Evolutionary conservation across 805 yeast genomes (phyloP).

Genomic region (Metschnikowia rubicola): DNA sequence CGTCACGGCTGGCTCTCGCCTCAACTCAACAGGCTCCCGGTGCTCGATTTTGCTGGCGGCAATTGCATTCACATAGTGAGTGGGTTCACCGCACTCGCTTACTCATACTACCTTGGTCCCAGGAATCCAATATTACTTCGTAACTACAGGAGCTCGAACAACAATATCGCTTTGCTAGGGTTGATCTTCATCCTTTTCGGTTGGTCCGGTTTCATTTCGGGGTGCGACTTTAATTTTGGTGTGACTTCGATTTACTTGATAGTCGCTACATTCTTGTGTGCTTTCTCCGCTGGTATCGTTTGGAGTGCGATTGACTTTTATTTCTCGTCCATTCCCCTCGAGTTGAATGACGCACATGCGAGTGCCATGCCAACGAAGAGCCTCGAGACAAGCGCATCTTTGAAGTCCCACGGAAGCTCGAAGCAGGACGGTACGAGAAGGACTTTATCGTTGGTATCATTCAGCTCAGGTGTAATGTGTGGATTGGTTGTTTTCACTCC

Average conservation of each 20-base stretch:
- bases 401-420: background rate
- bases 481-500: conserved; percentile 44
- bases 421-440: background rate
- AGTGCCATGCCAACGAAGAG: too few relatives aligned
- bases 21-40: conserved; percentile 31
- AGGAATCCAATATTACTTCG: conserved; percentile 36
- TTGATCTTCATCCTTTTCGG: conserved; percentile 25
- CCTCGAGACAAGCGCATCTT: too few relatives aligned
- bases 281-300: conserved; percentile 32
- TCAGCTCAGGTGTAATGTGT: conserved; percentile 38
- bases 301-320: conserved; percentile 40
- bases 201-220: conserved; percentile 42
- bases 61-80: conserved; percentile 42
- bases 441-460: conserved; percentile 37
- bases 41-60: conserved; percentile 46
- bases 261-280: conserved; percentile 32
- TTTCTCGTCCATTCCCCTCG: conserved; percentile 36
- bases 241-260: conserved; percentile 29
- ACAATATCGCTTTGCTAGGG: conserved; percentile 33
- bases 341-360: background rate
- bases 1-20: conserved; percentile 40
- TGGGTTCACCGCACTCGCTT: conserved; percentile 44
- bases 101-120: conserved; percentile 42
- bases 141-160: conserved; percentile 36
- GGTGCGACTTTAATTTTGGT: conserved; percentile 41